These are phyloP conservation scores for Casuarina glauca DNA, from an alignment of 306 rosid species.

Conservation along the genomic window DNA sequence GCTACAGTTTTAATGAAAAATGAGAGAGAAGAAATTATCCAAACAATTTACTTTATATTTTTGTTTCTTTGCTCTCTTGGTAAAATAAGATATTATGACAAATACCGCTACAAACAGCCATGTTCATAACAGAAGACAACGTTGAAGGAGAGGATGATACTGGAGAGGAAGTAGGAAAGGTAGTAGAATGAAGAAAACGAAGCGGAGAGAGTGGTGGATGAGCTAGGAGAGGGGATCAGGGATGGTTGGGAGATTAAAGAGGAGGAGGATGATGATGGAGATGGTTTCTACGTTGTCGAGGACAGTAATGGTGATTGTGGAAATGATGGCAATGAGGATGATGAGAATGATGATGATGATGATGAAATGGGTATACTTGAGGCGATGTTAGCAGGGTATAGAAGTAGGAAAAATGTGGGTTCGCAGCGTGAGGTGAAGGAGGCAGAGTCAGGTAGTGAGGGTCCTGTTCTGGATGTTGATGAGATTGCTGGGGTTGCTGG, in stretches of 20 bases:
- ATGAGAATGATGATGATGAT: slow-evolving; percentile 16
- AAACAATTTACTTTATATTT: no score
- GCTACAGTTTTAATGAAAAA: no score
- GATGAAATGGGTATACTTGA: slow-evolving; percentile 57
- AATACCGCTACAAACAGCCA: no score
- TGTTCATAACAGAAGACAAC: slow-evolving; percentile 30
- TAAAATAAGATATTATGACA: no score
- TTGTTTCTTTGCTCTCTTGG: no score
- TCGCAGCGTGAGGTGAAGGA: slow-evolving; percentile 32
- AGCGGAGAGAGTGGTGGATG: slow-evolving; percentile 35
- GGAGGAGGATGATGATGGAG: slow-evolving; percentile 21
- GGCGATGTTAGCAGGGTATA: slow-evolving; percentile 67
- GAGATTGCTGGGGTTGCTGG: slow-evolving; percentile 37
- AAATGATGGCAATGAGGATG: not conserved
- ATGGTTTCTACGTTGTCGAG: slow-evolving; percentile 29
- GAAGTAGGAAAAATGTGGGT: slow-evolving; percentile 44
- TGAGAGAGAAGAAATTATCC: no score
- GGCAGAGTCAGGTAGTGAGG: slow-evolving; percentile 5
- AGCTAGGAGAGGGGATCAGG: slow-evolving; percentile 35
- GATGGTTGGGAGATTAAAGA: slow-evolving; percentile 28
- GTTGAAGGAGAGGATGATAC: slow-evolving; percentile 27
- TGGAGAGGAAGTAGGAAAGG: slow-evolving; percentile 24
- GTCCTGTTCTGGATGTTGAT: no score
- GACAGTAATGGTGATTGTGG: slow-evolving; percentile 20
- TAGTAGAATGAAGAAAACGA: slow-evolving; percentile 32